phyloP scores from a whole-genome alignment of 805 yeast species.

The Yamadazyma akitaensis region DNA sequence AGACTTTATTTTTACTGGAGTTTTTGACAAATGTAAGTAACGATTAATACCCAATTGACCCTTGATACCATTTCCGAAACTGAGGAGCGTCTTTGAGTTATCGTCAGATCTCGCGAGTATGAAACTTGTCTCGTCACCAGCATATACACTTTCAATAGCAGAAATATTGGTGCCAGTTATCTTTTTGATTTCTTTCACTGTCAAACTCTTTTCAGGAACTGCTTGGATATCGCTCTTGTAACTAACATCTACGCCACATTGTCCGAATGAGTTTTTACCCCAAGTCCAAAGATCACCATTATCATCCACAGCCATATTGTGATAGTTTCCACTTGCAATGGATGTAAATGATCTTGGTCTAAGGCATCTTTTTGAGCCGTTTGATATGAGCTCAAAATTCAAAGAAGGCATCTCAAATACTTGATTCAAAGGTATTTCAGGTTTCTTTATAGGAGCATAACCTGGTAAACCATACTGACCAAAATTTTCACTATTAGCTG shows the following conservation, averaged over 20 bases:
- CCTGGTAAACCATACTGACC: slow-evolving; percentile 88
- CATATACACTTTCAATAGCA: slow-evolving; percentile 37
- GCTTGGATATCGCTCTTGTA: slow-evolving; percentile 66
- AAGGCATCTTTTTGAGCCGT: slow-evolving; percentile 19
- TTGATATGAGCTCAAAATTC: slow-evolving; percentile 41
- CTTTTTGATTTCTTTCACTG: slow-evolving; percentile 10
- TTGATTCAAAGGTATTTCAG: slow-evolving; percentile 22
- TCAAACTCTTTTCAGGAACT: slow-evolving; percentile 49
- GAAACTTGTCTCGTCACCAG: slow-evolving; percentile 60
- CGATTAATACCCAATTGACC: slow-evolving; percentile 86
- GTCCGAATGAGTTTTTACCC: slow-evolving; percentile 85
- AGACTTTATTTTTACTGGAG: slow-evolving; percentile 57
- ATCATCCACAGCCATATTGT: slow-evolving; percentile 66
- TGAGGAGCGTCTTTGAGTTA: slow-evolving; percentile 35
- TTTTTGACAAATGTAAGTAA: slow-evolving; percentile 67
- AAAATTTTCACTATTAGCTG: slow-evolving; percentile 46
- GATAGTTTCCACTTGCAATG: slow-evolving; percentile 72
- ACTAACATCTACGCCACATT: slow-evolving; percentile 67
- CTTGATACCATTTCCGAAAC: slow-evolving; percentile 80
- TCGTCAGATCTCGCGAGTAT: slow-evolving; percentile 23
- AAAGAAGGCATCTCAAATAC: slow-evolving; percentile 53
- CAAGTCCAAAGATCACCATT: slow-evolving; percentile 76
- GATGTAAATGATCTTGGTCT: slow-evolving; percentile 47
- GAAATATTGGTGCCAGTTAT: slow-evolving; percentile 17
- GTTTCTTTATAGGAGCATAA: slow-evolving; percentile 56